phyloP scores from a whole-genome alignment of 1,139 yeast genomes.

The Fermentozyma sake region DNA sequence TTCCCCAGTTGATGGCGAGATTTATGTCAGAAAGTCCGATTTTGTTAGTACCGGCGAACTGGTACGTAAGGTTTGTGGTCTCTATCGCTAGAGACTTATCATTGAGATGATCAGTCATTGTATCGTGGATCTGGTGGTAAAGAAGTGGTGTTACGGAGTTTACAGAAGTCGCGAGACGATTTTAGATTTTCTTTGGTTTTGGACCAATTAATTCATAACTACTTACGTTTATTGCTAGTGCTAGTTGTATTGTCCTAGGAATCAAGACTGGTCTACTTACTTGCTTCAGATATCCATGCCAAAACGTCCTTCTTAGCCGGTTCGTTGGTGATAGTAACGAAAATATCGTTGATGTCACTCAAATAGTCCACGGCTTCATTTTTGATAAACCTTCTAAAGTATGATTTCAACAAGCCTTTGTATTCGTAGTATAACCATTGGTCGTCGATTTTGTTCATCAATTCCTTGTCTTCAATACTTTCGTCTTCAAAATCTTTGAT shows the following conservation, averaged over 20 bases:
- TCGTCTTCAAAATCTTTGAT: conserved; percentile 24
- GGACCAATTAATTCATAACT: no score
- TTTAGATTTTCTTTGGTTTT: no score
- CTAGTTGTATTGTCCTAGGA: no score
- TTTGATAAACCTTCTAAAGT: conserved; percentile 29
- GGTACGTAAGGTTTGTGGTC: conserved; percentile 63
- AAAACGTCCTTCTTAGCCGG: conserved; percentile 25
- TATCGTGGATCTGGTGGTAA: conserved; percentile 5
- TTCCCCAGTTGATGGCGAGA: conserved; percentile 60
- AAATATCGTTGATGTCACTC: conserved; percentile 19
- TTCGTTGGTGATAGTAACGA: conserved; percentile 21
- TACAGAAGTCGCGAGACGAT: no score
- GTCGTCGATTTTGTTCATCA: conserved; percentile 24
- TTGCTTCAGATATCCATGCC: conserved; percentile 23
- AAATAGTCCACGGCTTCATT: conserved; percentile 14
- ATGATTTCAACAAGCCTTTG: conserved; percentile 38
- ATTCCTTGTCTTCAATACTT: conserved; percentile 18
- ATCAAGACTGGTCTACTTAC: no score
- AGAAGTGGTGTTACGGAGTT: no score
- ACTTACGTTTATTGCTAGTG: no score
- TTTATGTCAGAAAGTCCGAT: conserved; percentile 67
- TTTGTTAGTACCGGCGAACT: conserved; percentile 56
- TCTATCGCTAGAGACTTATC: conserved; percentile 69
- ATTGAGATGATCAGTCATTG: no score
- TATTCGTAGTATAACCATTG: conserved; percentile 46